Base-by-base conservation (phyloP, 2,329 filamentous ascomycete species). In the Penicillium sclerotigenum region DNA sequence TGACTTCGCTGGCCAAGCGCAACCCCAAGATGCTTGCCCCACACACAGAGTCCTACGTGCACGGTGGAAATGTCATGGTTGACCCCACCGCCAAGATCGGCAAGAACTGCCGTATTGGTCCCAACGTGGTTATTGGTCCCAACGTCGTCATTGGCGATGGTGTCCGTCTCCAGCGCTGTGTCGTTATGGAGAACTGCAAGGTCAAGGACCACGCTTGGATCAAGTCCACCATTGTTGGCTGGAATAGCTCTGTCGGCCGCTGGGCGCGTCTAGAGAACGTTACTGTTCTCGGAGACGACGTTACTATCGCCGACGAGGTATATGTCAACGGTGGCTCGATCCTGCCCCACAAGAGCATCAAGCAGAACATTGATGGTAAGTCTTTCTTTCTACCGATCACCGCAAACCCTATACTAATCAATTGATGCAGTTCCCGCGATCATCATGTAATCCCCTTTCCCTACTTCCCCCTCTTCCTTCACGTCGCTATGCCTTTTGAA, bases 181-280 rank as follows among this genome's bases (percentile, higher is more conserved):
- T 97, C 24, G 79, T 99, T 54, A 83, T 99, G 63, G 84, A 88
- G 60, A 89, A 90, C 69, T 91, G 88, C 78, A 96, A 95, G 81
- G 88, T 97, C 77, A 97, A 97, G 84, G 94, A 99, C 74, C 93
- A 99, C 75, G 94, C 94, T 46, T 97, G 93, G 93, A 85, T 99
- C 76, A 97, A 97, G 86, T 95, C 90, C 73, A 94, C 93, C 68
- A 97, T 99, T 74, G 91, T 97, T 51, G 93, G 93, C 71, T 99
- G 93, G 93, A 96, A 97, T 83, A 96, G 91, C 80, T 89, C 86
- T 34, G 91, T 99, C 55, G 93, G 93, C 72, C 89, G 89, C 73
- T 99, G 93, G 93, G 93, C 93, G 57, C 89, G 93, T 65, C 81
- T 97, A 62, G 94, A 99, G 83, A 99, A 99, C 72, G 92, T 97